A percentile compares a stretch with the other conserved stretches of the same genome.
phyloP scores from a whole-genome alignment of 768 basidiomycete genomes.

The Suillus paluster region DNA sequence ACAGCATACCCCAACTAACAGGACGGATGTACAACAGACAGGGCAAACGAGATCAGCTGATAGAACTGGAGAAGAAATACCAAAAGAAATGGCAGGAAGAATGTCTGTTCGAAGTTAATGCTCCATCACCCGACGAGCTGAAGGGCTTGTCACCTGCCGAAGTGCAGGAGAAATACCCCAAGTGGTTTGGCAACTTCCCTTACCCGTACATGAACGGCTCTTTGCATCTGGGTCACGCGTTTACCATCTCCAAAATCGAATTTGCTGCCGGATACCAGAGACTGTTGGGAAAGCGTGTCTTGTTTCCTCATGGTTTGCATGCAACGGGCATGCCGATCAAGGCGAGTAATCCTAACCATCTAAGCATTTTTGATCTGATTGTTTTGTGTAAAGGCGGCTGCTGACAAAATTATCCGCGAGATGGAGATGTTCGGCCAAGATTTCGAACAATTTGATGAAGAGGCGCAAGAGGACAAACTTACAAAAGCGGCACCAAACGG shows the following conservation, averaged over 20 bases:
- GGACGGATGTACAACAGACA: slow-evolving; percentile 58
- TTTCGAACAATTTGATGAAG: slow-evolving; percentile 63
- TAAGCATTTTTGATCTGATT: neutral
- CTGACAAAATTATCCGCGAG: slow-evolving; percentile 97
- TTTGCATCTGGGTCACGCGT: slow-evolving; percentile 95
- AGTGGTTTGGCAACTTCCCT: slow-evolving; percentile 98
- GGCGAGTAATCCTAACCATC: slow-evolving; percentile 50
- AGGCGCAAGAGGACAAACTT: slow-evolving; percentile 49
- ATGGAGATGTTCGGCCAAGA: slow-evolving; percentile 94
- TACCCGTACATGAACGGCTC: slow-evolving; percentile 99
- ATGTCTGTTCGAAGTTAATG: slow-evolving; percentile 82
- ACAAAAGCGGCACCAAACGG: slow-evolving; percentile 46
- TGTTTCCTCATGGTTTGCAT: slow-evolving; percentile 98
- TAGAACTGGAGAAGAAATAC: slow-evolving; percentile 80
- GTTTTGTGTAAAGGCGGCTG: slow-evolving; percentile 66
- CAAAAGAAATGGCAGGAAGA: slow-evolving; percentile 82
- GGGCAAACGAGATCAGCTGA: slow-evolving; percentile 89
- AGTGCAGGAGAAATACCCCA: slow-evolving; percentile 79
- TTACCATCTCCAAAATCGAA: slow-evolving; percentile 98
- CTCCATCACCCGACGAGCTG: slow-evolving; percentile 72
- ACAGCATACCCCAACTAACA: neutral
- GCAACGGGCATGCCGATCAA: slow-evolving; percentile 99
- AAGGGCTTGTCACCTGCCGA: slow-evolving; percentile 65
- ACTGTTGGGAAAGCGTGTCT: slow-evolving; percentile 89
- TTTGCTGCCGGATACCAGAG: slow-evolving; percentile 95